These are phyloP conservation scores for Mimosa pudica DNA, from an alignment of 306 rosid species.

Conservation along the genomic window DNA sequence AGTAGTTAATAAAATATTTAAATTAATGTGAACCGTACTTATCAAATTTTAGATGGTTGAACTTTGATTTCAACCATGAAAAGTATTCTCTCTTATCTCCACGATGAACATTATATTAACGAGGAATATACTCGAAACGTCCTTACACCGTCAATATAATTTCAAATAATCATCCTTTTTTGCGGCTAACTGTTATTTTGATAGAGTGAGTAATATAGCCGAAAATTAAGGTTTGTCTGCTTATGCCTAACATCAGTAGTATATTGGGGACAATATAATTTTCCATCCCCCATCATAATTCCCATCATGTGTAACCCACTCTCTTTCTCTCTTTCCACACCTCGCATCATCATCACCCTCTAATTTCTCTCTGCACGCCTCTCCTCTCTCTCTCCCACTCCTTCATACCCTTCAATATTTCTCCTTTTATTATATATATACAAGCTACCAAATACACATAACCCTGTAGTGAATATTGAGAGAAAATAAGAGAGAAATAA, in stretches of 20 bases:
- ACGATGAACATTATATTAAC: too few relatives aligned
- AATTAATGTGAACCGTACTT: too few relatives aligned
- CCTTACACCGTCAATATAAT: too few relatives aligned
- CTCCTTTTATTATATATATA: background rate
- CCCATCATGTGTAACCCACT: slow-evolving; percentile 32
- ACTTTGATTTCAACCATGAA: too few relatives aligned
- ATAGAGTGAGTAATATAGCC: background rate
- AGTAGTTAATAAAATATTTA: too few relatives aligned
- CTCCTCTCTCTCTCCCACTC: background rate
- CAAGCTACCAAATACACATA: background rate
- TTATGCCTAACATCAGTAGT: background rate
- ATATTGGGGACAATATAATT: background rate
- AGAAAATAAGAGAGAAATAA: background rate
- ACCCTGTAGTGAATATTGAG: background rate
- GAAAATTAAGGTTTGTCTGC: slow-evolving; percentile 10
- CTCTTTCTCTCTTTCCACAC: slow-evolving; percentile 42
- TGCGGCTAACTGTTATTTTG: background rate
- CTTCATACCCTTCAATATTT: background rate
- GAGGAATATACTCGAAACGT: too few relatives aligned
- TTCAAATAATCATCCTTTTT: too few relatives aligned
- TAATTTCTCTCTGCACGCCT: slow-evolving; percentile 47
- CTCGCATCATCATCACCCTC: slow-evolving; percentile 39
- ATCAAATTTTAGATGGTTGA: too few relatives aligned
- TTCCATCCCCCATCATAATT: slow-evolving; percentile 5
- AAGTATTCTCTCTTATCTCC: too few relatives aligned